phyloP scores from a whole-genome alignment of 1,284 basidiomycete genomes.

The Melampsora medusae region DNA sequence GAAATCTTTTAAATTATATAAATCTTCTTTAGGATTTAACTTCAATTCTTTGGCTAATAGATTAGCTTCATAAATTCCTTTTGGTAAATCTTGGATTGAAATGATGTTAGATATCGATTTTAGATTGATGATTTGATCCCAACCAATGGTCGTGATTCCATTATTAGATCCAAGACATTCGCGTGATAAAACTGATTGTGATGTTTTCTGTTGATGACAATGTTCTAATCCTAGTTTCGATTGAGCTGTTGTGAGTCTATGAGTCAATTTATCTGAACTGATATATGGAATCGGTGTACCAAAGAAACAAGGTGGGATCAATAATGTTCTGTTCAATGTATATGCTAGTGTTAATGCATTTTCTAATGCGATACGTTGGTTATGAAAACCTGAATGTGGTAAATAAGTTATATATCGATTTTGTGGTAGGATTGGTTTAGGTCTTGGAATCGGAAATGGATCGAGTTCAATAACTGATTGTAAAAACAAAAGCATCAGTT shows the following conservation, averaged over 20 bases:
- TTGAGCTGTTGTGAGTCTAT: constrained; percentile 7
- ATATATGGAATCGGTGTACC: constrained; percentile 54
- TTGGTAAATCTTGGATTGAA: neutral
- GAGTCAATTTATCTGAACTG: constrained; percentile 19
- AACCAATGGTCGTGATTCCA: constrained; percentile 12
- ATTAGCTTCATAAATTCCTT: neutral
- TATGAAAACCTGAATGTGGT: constrained; percentile 66
- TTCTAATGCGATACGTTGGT: constrained; percentile 76
- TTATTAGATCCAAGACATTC: constrained; percentile 21
- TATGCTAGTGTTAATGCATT: constrained; percentile 70
- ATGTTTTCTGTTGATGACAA: neutral
- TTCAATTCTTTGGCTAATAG: neutral
- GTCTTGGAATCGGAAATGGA: neutral
- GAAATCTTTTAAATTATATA: constrained; percentile 14
- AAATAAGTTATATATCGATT: constrained; percentile 46
- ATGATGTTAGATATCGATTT: neutral
- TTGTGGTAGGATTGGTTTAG: neutral
- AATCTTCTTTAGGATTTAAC: neutral
- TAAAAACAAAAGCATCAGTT: no score
- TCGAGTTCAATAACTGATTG: neutral
- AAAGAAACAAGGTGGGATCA: constrained; percentile 69
- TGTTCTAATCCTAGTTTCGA: constrained; percentile 20
- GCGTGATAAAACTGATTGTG: neutral
- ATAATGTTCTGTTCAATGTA: constrained; percentile 69
- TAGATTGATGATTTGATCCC: constrained; percentile 30